A percentile compares a stretch with the other conserved stretches of the same genome.
Evolutionary conservation across 208 protist species (phyloP).

Genomic region (Willaertia magna): DNA sequence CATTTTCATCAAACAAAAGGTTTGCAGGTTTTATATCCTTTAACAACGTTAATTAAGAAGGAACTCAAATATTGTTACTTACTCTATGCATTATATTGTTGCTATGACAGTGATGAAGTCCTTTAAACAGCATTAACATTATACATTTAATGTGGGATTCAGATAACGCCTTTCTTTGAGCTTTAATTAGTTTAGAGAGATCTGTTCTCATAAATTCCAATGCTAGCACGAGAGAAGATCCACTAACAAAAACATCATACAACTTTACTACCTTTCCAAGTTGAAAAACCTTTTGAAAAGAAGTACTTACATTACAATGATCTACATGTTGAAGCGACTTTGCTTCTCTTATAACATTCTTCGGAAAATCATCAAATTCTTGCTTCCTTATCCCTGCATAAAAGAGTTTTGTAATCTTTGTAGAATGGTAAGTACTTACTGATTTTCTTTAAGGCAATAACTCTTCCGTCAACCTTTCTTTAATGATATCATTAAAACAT

Average conservation of each 20-base stretch:
- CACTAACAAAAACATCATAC: not conserved
- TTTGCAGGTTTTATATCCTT: conserved; percentile 7
- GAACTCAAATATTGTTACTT: not conserved
- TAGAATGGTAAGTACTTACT: too few species aligned
- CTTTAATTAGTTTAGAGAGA: not conserved
- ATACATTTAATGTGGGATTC: not conserved
- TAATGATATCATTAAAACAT: not conserved
- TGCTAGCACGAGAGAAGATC: not conserved
- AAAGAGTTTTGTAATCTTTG: too few species aligned
- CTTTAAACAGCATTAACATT: not conserved
- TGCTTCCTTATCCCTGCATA: not conserved
- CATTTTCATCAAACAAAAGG: not conserved
- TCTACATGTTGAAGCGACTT: not conserved
- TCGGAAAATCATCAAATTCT: not conserved
- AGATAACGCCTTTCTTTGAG: not conserved
- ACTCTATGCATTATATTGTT: conserved; percentile 4
- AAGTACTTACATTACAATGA: not conserved
- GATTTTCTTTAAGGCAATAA: not conserved
- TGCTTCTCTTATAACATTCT: not conserved
- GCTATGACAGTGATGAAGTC: not conserved
- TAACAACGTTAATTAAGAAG: not conserved
- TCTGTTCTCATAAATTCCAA: conserved; percentile 11
- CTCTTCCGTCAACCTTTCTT: not conserved
- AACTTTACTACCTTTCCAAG: not conserved
- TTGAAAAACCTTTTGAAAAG: not conserved